A percentile compares a stretch with the other conserved stretches of the same genome.
Conservation (phyloP, 768 basidiomycete genomes). For the Kwoniella newhampshirensis region DNA sequence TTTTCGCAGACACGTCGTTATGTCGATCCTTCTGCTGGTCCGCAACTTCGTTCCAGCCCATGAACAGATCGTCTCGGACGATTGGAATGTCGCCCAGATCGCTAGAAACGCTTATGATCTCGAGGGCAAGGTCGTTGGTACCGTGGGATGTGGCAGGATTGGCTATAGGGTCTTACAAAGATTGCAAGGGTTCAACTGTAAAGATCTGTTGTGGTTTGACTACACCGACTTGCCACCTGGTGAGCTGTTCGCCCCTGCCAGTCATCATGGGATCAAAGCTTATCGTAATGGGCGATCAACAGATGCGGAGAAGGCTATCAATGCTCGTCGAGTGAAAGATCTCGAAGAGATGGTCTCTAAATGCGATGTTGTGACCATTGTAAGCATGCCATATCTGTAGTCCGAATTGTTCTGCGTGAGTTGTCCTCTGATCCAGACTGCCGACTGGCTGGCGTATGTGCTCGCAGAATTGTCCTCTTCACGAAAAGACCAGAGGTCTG, state of each 20-base stretch:
- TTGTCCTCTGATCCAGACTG: background rate
- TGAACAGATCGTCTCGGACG: conserved; percentile 73
- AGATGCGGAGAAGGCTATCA: conserved; percentile 60
- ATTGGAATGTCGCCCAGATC: conserved; percentile 82
- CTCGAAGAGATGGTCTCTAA: conserved; percentile 64
- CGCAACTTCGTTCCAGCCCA: conserved; percentile 75
- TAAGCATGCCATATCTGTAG: conserved; percentile 14
- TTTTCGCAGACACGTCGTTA: conserved; percentile 51
- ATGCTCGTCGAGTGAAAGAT: conserved; percentile 73
- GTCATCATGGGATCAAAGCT: background rate
- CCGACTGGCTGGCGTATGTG: background rate
- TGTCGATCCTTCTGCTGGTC: conserved; percentile 86
- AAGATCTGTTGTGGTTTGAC: conserved; percentile 87
- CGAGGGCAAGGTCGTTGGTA: conserved; percentile 87
- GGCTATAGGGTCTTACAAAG: conserved; percentile 73
- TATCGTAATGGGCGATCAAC: conserved; percentile 1
- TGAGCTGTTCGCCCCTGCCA: conserved; percentile 34
- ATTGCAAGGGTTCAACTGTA: conserved; percentile 73
- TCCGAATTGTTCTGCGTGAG: background rate
- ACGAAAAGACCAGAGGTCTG: conserved; percentile 77
- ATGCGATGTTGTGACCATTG: conserved; percentile 50
- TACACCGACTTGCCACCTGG: conserved; percentile 68
- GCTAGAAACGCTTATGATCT: conserved; percentile 83
- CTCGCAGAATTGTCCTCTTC: conserved; percentile 57
- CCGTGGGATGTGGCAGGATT: conserved; percentile 75